These are phyloP conservation scores for Ogataea trehaloabstinens DNA, from an alignment of 805 yeast species.

Conservation along the genomic window DNA sequence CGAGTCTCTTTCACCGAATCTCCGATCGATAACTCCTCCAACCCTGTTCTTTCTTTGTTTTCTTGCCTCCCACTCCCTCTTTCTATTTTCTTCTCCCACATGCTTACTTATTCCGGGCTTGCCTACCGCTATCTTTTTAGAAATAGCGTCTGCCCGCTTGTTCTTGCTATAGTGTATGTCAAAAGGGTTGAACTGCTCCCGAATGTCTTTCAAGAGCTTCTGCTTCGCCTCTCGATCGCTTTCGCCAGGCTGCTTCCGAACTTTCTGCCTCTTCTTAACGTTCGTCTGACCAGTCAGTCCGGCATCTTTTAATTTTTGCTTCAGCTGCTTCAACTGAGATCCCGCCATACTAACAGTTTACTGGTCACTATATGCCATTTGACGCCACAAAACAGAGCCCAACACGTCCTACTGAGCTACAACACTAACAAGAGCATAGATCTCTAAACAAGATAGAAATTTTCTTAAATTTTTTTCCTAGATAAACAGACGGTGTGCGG, in stretches of 20 bases:
- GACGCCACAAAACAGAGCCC: too few relatives aligned
- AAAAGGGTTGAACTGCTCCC: constrained; percentile 88
- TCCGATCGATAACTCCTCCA: constrained; percentile 79
- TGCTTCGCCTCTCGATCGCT: constrained; percentile 69
- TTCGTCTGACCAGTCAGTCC: constrained; percentile 89
- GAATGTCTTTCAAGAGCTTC: constrained; percentile 53
- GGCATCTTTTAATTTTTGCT: constrained; percentile 69
- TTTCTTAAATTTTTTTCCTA: too few relatives aligned
- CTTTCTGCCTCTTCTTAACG: constrained; percentile 52
- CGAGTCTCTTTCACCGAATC: constrained; percentile 86
- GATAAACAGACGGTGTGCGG: too few relatives aligned
- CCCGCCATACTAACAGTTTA: constrained; percentile 60
- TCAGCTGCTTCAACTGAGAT: constrained; percentile 81
- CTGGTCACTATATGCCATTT: too few relatives aligned
- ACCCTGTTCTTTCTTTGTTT: constrained; percentile 62
- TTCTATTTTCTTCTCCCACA: constrained; percentile 62
- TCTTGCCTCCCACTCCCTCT: constrained; percentile 60
- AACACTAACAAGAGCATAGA: too few relatives aligned
- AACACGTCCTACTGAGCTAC: too few relatives aligned
- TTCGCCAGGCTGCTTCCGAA: constrained; percentile 56
- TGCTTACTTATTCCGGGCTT: constrained; percentile 70
- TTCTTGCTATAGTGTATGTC: constrained; percentile 70
- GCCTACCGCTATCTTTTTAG: constrained; percentile 52
- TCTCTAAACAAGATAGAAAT: too few relatives aligned
- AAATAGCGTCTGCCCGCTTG: constrained; percentile 52